These are phyloP conservation scores for Kluyveromyces sp. DNA, from an alignment of 1,139 yeast genomes.

Conservation along the genomic window DNA sequence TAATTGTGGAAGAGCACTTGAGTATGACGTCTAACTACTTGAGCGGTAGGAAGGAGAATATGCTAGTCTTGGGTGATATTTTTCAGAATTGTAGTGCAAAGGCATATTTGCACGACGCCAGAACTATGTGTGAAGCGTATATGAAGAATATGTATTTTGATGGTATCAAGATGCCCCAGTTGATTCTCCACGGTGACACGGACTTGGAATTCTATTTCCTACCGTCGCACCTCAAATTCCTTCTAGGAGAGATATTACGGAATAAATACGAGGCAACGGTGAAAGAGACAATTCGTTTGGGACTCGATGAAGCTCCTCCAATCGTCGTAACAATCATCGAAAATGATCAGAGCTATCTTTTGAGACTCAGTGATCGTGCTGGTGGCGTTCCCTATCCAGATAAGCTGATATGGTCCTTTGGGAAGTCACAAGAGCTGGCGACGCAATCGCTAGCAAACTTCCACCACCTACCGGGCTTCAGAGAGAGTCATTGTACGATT, in stretches of 20 bases:
- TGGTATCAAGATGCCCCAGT: slow-evolving; percentile 58
- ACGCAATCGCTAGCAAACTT: slow-evolving; percentile 51
- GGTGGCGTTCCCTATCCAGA: slow-evolving; percentile 51
- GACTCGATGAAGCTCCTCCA: slow-evolving; percentile 38
- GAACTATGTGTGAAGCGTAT: slow-evolving; percentile 45
- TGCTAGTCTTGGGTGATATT: slow-evolving; percentile 70
- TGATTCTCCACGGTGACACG: slow-evolving; percentile 58
- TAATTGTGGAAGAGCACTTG: slow-evolving; percentile 84
- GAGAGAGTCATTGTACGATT: slow-evolving; percentile 27
- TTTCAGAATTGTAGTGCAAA: slow-evolving; percentile 70
- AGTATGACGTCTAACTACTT: slow-evolving; percentile 61
- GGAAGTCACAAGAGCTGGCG: slow-evolving; percentile 55
- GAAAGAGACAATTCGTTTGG: slow-evolving; percentile 33
- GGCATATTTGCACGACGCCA: slow-evolving; percentile 43
- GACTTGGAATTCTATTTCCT: slow-evolving; percentile 69
- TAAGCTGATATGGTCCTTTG: slow-evolving; percentile 73
- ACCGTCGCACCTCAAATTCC: slow-evolving; percentile 77
- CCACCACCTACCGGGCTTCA: slow-evolving; percentile 54
- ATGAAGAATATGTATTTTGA: slow-evolving; percentile 43
- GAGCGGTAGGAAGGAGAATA: slow-evolving; percentile 34
- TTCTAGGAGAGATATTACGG: slow-evolving; percentile 78
- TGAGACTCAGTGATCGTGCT: slow-evolving; percentile 81
- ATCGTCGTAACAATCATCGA: slow-evolving; percentile 63
- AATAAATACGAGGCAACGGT: slow-evolving; percentile 80
- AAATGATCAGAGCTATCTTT: slow-evolving; percentile 57